Conservation (phyloP, 225 moss, liverwort and hornwort genomes). For the Bryum argenteum region DNA sequence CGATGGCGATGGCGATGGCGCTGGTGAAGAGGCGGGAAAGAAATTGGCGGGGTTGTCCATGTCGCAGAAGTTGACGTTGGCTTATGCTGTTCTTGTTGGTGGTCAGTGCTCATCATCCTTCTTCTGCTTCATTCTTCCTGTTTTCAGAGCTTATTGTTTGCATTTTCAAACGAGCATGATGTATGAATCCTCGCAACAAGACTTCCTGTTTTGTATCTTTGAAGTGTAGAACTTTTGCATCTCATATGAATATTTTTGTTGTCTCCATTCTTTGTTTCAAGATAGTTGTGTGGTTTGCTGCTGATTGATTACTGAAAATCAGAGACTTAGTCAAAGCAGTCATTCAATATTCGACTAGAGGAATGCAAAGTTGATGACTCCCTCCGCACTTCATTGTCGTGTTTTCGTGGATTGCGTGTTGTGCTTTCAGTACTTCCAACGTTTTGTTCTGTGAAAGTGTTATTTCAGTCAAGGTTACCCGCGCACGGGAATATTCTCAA, state of each 20-base stretch:
- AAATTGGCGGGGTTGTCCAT: conserved; percentile 54
- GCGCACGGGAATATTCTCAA: too few species aligned
- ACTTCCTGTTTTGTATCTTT: too few species aligned
- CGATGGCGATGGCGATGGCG: conserved; percentile 32
- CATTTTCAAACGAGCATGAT: not conserved
- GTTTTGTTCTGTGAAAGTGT: too few species aligned
- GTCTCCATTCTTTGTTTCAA: not conserved
- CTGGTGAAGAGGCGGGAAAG: conserved; percentile 33
- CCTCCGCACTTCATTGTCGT: not conserved
- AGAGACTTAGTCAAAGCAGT: too few species aligned
- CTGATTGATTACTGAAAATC: too few species aligned
- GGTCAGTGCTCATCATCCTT: conserved; percentile 44
- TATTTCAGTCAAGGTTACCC: too few species aligned
- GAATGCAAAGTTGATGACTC: too few species aligned
- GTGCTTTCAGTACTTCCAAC: not conserved
- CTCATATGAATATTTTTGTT: not conserved
- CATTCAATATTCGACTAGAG: too few species aligned
- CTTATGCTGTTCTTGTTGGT: conserved; percentile 74
- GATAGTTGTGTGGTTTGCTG: not conserved
- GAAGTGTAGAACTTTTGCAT: not conserved
- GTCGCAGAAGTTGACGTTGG: conserved; percentile 87
- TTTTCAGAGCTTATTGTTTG: not conserved
- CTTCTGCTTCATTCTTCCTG: not conserved
- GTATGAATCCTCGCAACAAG: not conserved
- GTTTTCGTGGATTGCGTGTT: not conserved